A percentile compares a stretch with the other conserved stretches of the same genome.
phyloP scores from a whole-genome alignment of 495 filamentous ascomycete genomes.

The Pseudoneurospora amorphoporcata region DNA sequence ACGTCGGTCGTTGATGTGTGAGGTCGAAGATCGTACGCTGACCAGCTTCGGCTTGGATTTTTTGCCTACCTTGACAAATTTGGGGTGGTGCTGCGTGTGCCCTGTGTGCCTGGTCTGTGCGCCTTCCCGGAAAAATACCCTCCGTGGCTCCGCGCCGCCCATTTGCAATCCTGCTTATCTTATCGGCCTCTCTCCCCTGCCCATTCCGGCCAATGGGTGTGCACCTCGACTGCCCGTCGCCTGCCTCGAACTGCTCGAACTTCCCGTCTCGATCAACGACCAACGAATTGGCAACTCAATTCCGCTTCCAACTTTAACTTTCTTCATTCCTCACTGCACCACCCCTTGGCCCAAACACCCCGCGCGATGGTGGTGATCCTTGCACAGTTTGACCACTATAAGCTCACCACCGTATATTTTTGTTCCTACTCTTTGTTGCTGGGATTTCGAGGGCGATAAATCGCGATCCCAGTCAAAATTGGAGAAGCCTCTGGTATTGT shows the following conservation, averaged over 20 bases:
- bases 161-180: background rate
- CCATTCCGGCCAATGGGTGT: background rate
- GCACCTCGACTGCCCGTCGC: background rate
- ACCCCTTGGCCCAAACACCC: background rate
- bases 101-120: constrained; percentile 8
- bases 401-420: background rate
- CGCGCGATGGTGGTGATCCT: background rate
- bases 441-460: background rate
- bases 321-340: background rate
- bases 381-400: background rate
- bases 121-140: background rate
- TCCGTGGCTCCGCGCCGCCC: background rate
- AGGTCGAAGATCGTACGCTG: constrained; percentile 18
- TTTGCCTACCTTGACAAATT: constrained; percentile 25
- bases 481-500: background rate
- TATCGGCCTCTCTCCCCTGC: background rate
- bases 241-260: background rate
- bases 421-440: background rate
- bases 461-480: background rate
- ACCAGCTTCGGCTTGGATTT: constrained; percentile 14
- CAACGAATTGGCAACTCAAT: background rate
- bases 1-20: constrained; percentile 18
- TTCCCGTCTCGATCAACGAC: background rate
- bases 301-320: background rate
- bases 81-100: constrained; percentile 17